phyloP scores from a whole-genome alignment of 2,329 filamentous ascomycete species.

The Botrytis tulipae region DNA sequence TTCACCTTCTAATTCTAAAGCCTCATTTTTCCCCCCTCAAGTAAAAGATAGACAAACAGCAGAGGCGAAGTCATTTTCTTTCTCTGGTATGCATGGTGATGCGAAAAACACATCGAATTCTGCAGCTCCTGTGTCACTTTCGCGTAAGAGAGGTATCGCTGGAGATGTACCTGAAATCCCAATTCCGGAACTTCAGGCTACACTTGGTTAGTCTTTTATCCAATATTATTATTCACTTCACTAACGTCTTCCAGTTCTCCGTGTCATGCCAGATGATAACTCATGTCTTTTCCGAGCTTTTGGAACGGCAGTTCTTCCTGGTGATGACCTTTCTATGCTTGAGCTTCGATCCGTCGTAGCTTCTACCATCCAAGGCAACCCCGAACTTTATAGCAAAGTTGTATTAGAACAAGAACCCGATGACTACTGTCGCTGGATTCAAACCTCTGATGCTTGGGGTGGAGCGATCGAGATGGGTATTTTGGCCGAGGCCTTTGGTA shows the following conservation, averaged over 20 bases:
- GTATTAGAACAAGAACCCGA: conserved; percentile 70
- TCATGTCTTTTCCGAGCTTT: conserved; percentile 91
- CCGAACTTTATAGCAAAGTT: conserved; percentile 69
- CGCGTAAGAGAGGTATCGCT: conserved; percentile 33
- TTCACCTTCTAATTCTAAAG: not conserved
- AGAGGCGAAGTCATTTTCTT: conserved; percentile 19
- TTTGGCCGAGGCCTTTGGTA: conserved; percentile 76
- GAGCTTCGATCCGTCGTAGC: conserved; percentile 77
- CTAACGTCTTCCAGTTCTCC: conserved; percentile 56
- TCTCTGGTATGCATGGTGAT: conserved; percentile 22
- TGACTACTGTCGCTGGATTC: conserved; percentile 80
- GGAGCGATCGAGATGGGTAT: conserved; percentile 89
- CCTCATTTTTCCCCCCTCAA: not conserved
- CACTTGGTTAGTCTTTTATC: conserved; percentile 44
- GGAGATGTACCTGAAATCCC: conserved; percentile 40
- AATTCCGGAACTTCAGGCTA: conserved; percentile 51
- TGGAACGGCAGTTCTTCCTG: conserved; percentile 68
- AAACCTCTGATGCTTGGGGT: conserved; percentile 80
- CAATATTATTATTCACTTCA: conserved; percentile 12
- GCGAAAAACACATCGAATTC: not conserved
- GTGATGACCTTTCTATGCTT: conserved; percentile 63
- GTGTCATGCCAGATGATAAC: conserved; percentile 97
- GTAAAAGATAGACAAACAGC: conserved; percentile 8
- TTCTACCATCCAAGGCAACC: conserved; percentile 71
- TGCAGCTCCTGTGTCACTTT: conserved; percentile 30